A percentile compares a stretch with the other conserved stretches of the same genome.
phyloP scores from a whole-genome alignment of 2,329 filamentous ascomycete genomes.

The Aspergillus fructus region DNA sequence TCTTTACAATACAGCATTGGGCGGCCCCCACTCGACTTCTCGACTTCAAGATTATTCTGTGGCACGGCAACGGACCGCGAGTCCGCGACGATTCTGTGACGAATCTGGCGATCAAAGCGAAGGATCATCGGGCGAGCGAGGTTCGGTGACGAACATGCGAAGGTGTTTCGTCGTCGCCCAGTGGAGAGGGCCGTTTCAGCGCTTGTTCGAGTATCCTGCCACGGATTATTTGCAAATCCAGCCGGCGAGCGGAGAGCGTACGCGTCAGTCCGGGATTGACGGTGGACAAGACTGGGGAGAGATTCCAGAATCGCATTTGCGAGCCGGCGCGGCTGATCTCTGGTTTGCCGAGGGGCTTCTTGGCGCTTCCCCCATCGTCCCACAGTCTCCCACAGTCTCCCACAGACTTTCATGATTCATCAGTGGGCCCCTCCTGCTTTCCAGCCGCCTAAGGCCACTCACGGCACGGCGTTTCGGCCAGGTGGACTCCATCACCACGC shows the following conservation, averaged over 20 bases:
- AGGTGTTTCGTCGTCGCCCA: background rate
- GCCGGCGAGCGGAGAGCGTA: background rate
- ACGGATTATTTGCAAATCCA: background rate
- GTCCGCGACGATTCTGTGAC: background rate
- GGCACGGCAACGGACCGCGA: background rate
- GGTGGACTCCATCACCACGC: background rate
- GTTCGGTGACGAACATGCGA: background rate
- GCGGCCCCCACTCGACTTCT: background rate
- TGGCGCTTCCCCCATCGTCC: slow-evolving; percentile 20
- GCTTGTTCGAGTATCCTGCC: background rate
- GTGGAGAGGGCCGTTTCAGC: slow-evolving; percentile 4
- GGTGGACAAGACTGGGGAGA: slow-evolving; percentile 5
- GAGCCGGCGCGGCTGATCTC: slow-evolving; percentile 21
- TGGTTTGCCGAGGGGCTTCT: slow-evolving; percentile 18
- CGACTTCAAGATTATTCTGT: background rate
- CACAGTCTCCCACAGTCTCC: background rate
- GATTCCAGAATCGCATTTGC: slow-evolving; percentile 14
- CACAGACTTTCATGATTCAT: background rate
- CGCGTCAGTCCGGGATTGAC: slow-evolving; percentile 8
- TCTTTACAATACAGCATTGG: background rate
- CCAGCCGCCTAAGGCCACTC: slow-evolving; percentile 7
- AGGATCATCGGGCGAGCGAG: background rate
- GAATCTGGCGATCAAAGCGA: background rate
- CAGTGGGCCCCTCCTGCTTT: slow-evolving; percentile 5
- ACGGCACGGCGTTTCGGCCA: background rate